These are phyloP conservation scores for Priceomyces castillae DNA, from an alignment of 805 yeast genomes.

Conservation along the genomic window DNA sequence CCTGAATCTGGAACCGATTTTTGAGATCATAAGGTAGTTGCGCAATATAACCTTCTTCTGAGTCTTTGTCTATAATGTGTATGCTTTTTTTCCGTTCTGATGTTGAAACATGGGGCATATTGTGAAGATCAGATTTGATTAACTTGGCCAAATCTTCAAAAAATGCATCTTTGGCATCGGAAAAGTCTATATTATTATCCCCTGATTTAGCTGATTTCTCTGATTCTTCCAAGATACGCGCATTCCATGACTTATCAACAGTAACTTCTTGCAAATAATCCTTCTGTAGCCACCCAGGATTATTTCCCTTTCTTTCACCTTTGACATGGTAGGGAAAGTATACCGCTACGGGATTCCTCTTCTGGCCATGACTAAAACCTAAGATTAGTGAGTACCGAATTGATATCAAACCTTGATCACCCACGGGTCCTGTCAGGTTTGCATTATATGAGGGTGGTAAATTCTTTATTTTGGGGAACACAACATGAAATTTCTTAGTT, in stretches of 20 bases:
- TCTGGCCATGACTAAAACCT: conserved; percentile 20
- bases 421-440: conserved; percentile 37
- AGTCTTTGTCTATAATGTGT: conserved; percentile 11
- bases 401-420: conserved; percentile 40
- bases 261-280: conserved; percentile 24
- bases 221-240: conserved; percentile 7
- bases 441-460: conserved; percentile 43
- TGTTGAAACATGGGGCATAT: conserved; percentile 32
- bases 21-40: conserved; percentile 29
- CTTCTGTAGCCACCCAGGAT: conserved; percentile 28
- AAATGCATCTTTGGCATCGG: conserved; percentile 18
- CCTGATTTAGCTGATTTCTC: conserved; percentile 1
- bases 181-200: conserved; percentile 1
- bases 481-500: conserved; percentile 19
- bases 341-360: conserved; percentile 18
- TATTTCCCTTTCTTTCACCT: conserved; percentile 23
- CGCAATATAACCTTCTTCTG: conserved; percentile 14
- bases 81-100: conserved; percentile 31
- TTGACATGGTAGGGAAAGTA: conserved; percentile 36
- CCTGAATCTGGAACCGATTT: conserved; percentile 37
- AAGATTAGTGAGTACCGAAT: conserved; percentile 36
- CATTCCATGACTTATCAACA: conserved; percentile 30
- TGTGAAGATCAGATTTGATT: conserved; percentile 30
- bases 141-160: conserved; percentile 30
- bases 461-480: conserved; percentile 20